These are phyloP conservation scores for Cyclotella atomus DNA, from an alignment of 108 stramenopile species.

Conservation along the genomic window DNA sequence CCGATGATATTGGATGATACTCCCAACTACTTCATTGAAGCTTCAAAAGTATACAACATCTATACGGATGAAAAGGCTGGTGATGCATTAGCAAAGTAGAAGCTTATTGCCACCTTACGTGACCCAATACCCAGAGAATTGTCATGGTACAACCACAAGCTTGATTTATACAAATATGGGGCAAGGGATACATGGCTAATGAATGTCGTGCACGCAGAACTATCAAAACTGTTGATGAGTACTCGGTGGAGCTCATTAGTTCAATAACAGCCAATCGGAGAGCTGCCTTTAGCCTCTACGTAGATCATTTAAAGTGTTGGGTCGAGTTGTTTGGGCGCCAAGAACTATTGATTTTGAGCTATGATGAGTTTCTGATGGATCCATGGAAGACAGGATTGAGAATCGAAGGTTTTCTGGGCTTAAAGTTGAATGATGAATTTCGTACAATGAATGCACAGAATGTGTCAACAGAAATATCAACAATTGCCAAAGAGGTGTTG, in stretches of 20 bases:
- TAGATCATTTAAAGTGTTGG: slow-evolving; percentile 19
- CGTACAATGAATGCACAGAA: not conserved
- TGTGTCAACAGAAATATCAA: not conserved
- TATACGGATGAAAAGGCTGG: not conserved
- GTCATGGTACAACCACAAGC: slow-evolving; percentile 24
- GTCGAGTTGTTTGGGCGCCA: slow-evolving; percentile 28
- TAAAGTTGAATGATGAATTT: slow-evolving; percentile 6
- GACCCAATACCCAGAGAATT: slow-evolving; percentile 34
- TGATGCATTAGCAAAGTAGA: slow-evolving; percentile 1
- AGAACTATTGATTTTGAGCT: slow-evolving; percentile 33
- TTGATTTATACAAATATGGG: not conserved
- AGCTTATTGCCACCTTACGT: slow-evolving; percentile 29
- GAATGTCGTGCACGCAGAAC: not conserved
- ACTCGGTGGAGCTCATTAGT: not conserved
- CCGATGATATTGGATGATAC: slow-evolving; percentile 22
- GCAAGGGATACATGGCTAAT: not conserved
- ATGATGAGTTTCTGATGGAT: slow-evolving; percentile 22
- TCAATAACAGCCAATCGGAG: not conserved
- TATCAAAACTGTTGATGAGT: slow-evolving; percentile 41
- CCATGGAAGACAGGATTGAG: slow-evolving; percentile 20
- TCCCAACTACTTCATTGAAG: slow-evolving; percentile 2
- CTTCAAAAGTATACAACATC: slow-evolving; percentile 14
- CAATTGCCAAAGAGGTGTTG: slow-evolving; percentile 1
- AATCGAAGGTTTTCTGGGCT: slow-evolving; percentile 26
- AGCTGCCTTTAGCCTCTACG: slow-evolving; percentile 13